phyloP scores from a whole-genome alignment of 2,329 filamentous ascomycete genomes.

The Periconia digitata region DNA sequence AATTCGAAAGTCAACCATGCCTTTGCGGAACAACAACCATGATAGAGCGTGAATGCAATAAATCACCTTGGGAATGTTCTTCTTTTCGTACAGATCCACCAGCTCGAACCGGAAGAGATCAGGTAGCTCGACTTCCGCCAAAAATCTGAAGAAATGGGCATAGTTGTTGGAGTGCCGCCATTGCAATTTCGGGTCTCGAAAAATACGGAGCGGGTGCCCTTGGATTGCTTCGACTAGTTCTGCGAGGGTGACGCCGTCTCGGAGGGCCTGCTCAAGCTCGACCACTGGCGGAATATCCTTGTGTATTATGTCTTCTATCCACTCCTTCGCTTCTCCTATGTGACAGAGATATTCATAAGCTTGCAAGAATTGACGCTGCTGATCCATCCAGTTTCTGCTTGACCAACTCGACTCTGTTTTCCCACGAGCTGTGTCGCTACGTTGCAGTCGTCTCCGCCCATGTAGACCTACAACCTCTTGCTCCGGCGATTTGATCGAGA shows the following conservation, averaged over 20 bases:
- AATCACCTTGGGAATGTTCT: constrained; percentile 98
- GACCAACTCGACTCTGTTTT: constrained; percentile 66
- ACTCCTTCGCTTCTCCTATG: constrained; percentile 98
- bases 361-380: constrained; percentile 92
- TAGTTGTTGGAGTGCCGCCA: constrained; percentile 98
- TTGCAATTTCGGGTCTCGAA: constrained; percentile 80
- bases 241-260: constrained; percentile 90
- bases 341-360: constrained; percentile 99
- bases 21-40: constrained; percentile 94
- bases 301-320: constrained; percentile 92
- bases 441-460: constrained; percentile 79
- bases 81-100: constrained; percentile 98
- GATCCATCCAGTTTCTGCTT: constrained; percentile 96
- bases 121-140: constrained; percentile 87
- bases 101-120: constrained; percentile 97
- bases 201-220: constrained; percentile 75
- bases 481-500: constrained; percentile 73
- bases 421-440: constrained; percentile 57
- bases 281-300: constrained; percentile 87
- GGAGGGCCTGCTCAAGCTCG: constrained; percentile 85
- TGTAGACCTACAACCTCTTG: constrained; percentile 88
- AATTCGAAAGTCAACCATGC: constrained; percentile 92
- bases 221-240: constrained; percentile 90
- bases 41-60: constrained; percentile 97
- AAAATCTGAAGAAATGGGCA: constrained; percentile 89